phyloP scores from a whole-genome alignment of 192 early-diverging fungal genomes.

The Entophlyctis luteolus region DNA sequence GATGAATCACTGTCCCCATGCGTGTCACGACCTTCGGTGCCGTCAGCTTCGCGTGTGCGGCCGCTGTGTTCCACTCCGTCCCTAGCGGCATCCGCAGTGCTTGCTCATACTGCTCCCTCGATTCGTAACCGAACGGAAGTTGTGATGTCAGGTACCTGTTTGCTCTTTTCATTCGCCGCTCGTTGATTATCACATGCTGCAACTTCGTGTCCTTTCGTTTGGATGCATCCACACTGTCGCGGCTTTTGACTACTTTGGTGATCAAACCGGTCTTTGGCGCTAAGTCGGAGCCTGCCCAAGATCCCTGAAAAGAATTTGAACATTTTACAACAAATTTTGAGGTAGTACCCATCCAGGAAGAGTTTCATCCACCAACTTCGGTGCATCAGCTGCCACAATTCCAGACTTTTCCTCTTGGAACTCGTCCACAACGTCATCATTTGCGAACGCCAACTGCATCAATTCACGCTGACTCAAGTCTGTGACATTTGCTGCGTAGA shows the following conservation, averaged over 20 bases:
- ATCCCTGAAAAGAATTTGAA: slow-evolving; percentile 47
- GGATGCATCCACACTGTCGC: slow-evolving; percentile 31
- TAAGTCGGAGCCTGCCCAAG: slow-evolving; percentile 71
- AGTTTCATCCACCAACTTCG: slow-evolving; percentile 75
- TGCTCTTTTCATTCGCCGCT: slow-evolving; percentile 78
- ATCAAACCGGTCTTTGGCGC: slow-evolving; percentile 62
- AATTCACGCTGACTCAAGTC: slow-evolving; percentile 74
- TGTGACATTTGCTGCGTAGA: slow-evolving; percentile 44
- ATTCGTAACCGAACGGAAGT: slow-evolving; percentile 83
- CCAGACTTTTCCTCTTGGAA: slow-evolving; percentile 84
- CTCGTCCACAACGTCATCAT: slow-evolving; percentile 83
- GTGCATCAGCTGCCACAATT: slow-evolving; percentile 66
- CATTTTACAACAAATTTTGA: background rate
- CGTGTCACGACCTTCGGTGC: slow-evolving; percentile 80
- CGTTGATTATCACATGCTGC: slow-evolving; percentile 89
- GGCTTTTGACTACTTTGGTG: slow-evolving; percentile 44
- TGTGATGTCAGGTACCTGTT: slow-evolving; percentile 65
- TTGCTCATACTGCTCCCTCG: slow-evolving; percentile 83
- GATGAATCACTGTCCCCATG: slow-evolving; percentile 83
- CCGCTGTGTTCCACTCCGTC: slow-evolving; percentile 90
- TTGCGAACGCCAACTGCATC: slow-evolving; percentile 90
- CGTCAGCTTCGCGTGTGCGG: slow-evolving; percentile 66
- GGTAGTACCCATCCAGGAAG: slow-evolving; percentile 83
- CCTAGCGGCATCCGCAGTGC: slow-evolving; percentile 82
- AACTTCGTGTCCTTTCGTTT: slow-evolving; percentile 65